A percentile compares a stretch with the other conserved stretches of the same genome.
phyloP scores from a whole-genome alignment of 192 early-diverging fungal genomes.

The Backusella tarrabulga region DNA sequence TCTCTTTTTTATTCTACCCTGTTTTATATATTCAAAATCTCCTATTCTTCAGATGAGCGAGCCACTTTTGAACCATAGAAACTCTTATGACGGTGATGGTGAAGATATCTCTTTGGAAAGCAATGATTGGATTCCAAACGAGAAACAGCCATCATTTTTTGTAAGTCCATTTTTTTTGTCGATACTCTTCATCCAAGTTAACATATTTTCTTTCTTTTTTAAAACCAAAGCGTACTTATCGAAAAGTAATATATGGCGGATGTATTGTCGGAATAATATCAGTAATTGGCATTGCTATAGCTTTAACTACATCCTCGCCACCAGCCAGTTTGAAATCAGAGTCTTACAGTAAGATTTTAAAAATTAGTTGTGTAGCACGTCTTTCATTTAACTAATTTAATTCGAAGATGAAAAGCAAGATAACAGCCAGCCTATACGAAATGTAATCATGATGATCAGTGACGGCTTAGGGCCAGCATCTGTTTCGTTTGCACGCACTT shows the following conservation, averaged over 20 bases:
- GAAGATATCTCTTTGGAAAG: slow-evolving; percentile 7
- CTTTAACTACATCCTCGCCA: background rate
- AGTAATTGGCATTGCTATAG: background rate
- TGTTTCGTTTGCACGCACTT: slow-evolving; percentile 84
- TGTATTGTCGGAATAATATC: background rate
- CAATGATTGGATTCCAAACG: background rate
- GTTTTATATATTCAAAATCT: background rate
- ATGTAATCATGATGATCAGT: slow-evolving; percentile 90
- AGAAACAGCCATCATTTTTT: slow-evolving; percentile 1
- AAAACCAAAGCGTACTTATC: background rate
- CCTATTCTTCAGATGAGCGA: background rate
- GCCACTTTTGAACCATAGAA: slow-evolving; percentile 1
- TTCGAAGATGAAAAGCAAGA: slow-evolving; percentile 1
- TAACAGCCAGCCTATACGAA: background rate
- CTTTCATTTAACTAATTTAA: background rate
- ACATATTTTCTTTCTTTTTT: background rate
- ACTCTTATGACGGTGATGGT: background rate
- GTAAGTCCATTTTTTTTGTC: background rate
- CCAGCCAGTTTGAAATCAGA: background rate
- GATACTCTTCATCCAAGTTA: background rate
- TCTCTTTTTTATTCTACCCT: background rate
- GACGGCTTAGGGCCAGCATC: slow-evolving; percentile 97
- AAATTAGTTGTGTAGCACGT: background rate
- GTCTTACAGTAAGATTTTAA: background rate
- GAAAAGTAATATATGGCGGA: background rate